Evolutionary conservation across 2,329 filamentous ascomycete species (phyloP).

Genomic region (Chaetomiaceae sp.): DNA sequence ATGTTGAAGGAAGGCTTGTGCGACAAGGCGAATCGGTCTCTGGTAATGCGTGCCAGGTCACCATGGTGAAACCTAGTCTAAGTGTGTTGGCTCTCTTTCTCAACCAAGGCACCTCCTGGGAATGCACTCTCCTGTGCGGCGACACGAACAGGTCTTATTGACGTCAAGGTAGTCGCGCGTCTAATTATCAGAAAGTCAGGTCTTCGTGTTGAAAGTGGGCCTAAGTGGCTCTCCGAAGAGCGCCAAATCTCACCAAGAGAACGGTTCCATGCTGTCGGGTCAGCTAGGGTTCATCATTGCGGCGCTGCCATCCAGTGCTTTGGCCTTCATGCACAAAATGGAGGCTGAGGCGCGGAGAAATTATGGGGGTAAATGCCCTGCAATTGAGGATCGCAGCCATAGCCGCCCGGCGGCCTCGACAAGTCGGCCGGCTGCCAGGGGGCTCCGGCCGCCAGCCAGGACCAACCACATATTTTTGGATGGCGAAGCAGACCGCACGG

Average conservation of each 20-base stretch:
- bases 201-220: neutral
- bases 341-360: slow-evolving; percentile 4
- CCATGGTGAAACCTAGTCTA: neutral
- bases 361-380: neutral
- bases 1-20: no score
- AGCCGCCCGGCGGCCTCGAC: slow-evolving; percentile 23
- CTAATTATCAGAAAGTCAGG: neutral
- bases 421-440: slow-evolving; percentile 7
- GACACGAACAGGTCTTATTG: no score
- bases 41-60: neutral
- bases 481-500: neutral
- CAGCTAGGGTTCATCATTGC: neutral
- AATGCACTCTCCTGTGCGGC: no score
- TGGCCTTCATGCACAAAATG: slow-evolving; percentile 2
- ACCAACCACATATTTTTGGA: neutral
- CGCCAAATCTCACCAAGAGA: neutral
- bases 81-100: neutral
- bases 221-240: neutral
- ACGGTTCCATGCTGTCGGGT: slow-evolving; percentile 15
- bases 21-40: no score
- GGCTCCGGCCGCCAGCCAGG: slow-evolving; percentile 1
- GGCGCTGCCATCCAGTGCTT: slow-evolving; percentile 4
- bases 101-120: neutral
- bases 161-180: neutral
- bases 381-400: slow-evolving; percentile 2